Conservation (phyloP, 371 early-diverging fungal genomes). For the Synchytrium microbalum region DNA sequence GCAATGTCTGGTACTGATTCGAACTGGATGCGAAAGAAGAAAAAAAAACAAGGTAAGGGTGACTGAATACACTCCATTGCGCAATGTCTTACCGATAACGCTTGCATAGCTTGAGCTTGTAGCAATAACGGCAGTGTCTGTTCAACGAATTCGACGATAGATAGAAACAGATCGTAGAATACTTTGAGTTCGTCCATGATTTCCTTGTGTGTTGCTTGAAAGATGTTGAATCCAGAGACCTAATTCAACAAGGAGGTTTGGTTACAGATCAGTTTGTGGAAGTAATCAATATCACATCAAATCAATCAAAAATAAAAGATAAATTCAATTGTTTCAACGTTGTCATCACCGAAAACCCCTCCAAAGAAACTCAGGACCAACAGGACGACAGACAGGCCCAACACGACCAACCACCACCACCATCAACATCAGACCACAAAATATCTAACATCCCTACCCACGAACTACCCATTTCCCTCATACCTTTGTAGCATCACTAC, state of each 20-base stretch:
- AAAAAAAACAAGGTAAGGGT: not conserved
- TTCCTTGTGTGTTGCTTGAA: conserved; percentile 11
- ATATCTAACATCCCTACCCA: not conserved
- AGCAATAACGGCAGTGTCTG: conserved; percentile 10
- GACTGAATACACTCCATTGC: conserved; percentile 10
- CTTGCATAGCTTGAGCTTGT: not conserved
- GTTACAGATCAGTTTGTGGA: too few species aligned
- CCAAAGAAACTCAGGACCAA: too few species aligned
- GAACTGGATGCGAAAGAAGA: conserved; percentile 8
- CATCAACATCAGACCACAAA: not conserved
- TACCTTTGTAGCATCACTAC: conserved; percentile 17
- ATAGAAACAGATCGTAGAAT: conserved; percentile 19
- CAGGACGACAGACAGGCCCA: too few species aligned
- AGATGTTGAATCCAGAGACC: conserved; percentile 7
- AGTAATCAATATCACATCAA: too few species aligned
- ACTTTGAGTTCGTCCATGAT: conserved; percentile 14
- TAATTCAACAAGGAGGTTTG: not conserved
- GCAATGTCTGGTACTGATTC: conserved; percentile 20
- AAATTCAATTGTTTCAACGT: not conserved
- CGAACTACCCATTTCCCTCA: not conserved
- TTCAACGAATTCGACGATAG: conserved; percentile 16
- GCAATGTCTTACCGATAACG: not conserved
- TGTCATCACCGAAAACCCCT: not conserved
- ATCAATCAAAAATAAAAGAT: not conserved
- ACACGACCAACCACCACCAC: too few species aligned